Conservation (phyloP, 768 basidiomycete genomes). For the Pulveroboletus sp. region DNA sequence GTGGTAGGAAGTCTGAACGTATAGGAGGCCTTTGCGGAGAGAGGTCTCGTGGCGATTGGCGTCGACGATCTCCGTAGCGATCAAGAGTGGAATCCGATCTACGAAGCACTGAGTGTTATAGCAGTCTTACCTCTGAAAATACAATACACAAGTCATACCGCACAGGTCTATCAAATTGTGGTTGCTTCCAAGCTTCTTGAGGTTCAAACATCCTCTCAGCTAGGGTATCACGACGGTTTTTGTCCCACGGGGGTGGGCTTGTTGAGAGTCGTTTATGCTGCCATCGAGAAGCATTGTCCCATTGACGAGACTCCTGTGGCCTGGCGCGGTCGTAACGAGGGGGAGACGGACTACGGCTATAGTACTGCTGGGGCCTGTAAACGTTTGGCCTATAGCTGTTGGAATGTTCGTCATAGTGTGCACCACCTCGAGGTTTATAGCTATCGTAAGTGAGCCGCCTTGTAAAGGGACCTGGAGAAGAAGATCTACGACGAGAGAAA, state of each 20-base stretch:
- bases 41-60: constrained; percentile 29
- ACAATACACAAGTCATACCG: constrained; percentile 40
- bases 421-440: constrained; percentile 41
- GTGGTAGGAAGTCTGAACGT: constrained; percentile 32
- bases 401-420: constrained; percentile 37
- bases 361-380: constrained; percentile 34
- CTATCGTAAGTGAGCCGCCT: constrained; percentile 46
- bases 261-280: constrained; percentile 39
- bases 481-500: constrained; percentile 39
- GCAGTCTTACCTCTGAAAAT: constrained; percentile 19
- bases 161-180: constrained; percentile 41
- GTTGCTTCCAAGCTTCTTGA: constrained; percentile 65
- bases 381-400: constrained; percentile 41
- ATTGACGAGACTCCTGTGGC: constrained; percentile 38
- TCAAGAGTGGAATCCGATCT: constrained; percentile 30
- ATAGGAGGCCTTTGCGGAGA: constrained; percentile 35
- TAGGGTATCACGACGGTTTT: constrained; percentile 34
- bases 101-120: constrained; percentile 10
- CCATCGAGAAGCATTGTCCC: constrained; percentile 46
- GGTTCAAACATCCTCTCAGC: constrained; percentile 66
- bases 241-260: constrained; percentile 31
- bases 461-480: constrained; percentile 46
- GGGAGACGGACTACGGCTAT: constrained; percentile 49
- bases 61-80: constrained; percentile 35
- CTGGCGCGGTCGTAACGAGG: constrained; percentile 43